A percentile compares a stretch with the other conserved stretches of the same genome.
Evolutionary conservation across 23 red algal genomes (phyloP).

Genomic region (Pyropia yezoensis): DNA sequence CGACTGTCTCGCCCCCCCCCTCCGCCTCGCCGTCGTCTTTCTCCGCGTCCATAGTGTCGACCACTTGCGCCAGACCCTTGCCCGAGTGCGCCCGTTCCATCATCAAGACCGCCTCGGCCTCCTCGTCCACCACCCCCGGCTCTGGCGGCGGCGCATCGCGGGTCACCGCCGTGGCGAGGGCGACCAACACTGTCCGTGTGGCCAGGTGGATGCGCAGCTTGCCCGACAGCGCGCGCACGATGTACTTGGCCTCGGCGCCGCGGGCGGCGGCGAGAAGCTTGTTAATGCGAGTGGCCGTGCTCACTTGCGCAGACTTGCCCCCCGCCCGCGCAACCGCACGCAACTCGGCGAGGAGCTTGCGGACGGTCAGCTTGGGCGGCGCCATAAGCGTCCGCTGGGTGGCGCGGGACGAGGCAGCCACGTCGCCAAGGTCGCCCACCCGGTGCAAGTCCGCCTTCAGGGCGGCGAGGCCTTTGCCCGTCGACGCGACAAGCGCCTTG

Average conservation of each 20-base stretch:
- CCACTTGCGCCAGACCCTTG: too few species aligned
- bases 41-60: too few species aligned
- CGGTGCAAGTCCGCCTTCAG: constrained; percentile 51
- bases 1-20: too few species aligned
- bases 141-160: neutral
- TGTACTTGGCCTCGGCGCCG: constrained; percentile 75
- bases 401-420: constrained; percentile 48
- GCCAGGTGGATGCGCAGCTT: constrained; percentile 94
- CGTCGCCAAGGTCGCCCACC: constrained; percentile 86
- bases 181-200: constrained; percentile 73
- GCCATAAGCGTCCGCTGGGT: constrained; percentile 87
- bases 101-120: constrained; percentile 13
- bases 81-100: neutral
- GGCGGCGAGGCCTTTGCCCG: constrained; percentile 32
- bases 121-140: neutral
- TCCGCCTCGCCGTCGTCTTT: too few species aligned
- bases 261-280: constrained; percentile 58
- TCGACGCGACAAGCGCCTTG: constrained; percentile 63
- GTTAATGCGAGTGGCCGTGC: constrained; percentile 42
- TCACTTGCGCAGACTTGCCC: constrained; percentile 55
- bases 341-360: constrained; percentile 64
- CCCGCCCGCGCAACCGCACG: constrained; percentile 33
- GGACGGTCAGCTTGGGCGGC: constrained; percentile 63
- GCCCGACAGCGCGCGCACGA: constrained; percentile 71
- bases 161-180: constrained; percentile 64